Evolutionary conservation across 2,329 filamentous ascomycete species (phyloP).

Genomic region (Aspergillus sp.): DNA sequence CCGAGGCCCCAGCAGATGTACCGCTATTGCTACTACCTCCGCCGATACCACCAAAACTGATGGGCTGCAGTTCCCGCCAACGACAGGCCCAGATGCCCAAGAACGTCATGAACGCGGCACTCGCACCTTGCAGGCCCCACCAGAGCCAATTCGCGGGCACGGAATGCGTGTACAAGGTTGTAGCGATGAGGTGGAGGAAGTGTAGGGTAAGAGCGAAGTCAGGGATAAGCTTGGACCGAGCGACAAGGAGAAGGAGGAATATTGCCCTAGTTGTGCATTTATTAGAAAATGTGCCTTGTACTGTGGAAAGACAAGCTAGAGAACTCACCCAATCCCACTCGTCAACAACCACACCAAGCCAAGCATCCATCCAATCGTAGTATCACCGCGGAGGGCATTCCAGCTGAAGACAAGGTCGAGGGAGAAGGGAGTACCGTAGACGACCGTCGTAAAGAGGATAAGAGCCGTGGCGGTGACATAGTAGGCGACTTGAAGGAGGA

Average conservation of each 20-base stretch:
- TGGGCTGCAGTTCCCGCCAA: conserved; percentile 84
- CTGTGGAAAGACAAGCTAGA: too few relatives aligned
- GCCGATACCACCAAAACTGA: conserved; percentile 75
- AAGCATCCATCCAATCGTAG: conserved; percentile 69
- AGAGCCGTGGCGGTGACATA: conserved; percentile 63
- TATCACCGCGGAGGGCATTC: conserved; percentile 65
- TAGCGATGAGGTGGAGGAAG: conserved; percentile 75
- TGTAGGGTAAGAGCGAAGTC: conserved; percentile 93
- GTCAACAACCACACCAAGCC: conserved; percentile 69
- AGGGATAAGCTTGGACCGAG: conserved; percentile 88
- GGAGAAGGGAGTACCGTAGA: conserved; percentile 62
- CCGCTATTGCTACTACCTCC: conserved; percentile 44
- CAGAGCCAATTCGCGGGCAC: conserved; percentile 79
- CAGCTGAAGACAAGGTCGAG: conserved; percentile 64
- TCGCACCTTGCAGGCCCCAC: conserved; percentile 72
- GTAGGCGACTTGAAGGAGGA: conserved; percentile 65
- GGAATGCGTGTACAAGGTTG: conserved; percentile 73
- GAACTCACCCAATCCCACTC: conserved; percentile 62
- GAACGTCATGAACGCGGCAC: conserved; percentile 64
- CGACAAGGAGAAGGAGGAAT: conserved; percentile 78
- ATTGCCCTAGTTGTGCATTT: conserved; percentile 58
- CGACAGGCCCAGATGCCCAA: conserved; percentile 88
- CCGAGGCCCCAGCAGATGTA: conserved; percentile 15
- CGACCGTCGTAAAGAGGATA: conserved; percentile 68
- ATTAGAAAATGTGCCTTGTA: background rate